Evolutionary conservation across 1,284 basidiomycete species (phyloP).

Genomic region (Volvariella volvacea): DNA sequence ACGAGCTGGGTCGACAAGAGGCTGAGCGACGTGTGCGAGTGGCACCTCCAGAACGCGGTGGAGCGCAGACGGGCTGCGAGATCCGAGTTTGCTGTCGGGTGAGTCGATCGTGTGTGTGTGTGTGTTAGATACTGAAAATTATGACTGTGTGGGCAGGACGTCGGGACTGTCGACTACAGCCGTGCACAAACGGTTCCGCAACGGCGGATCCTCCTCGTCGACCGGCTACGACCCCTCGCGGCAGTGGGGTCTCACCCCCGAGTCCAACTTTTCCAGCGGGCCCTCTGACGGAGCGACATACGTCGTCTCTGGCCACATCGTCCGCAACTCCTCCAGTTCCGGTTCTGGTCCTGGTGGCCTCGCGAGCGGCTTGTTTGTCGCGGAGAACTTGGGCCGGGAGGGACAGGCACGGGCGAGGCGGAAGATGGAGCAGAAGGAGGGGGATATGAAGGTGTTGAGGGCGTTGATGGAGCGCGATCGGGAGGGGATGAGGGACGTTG

Average conservation of each 20-base stretch:
- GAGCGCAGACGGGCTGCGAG: constrained; percentile 63
- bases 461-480: constrained; percentile 54
- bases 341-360: constrained; percentile 22
- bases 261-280: constrained; percentile 24
- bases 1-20: constrained; percentile 84
- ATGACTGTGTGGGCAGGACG: constrained; percentile 39
- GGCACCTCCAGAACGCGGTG: constrained; percentile 80
- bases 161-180: constrained; percentile 53
- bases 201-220: constrained; percentile 16
- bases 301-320: constrained; percentile 69
- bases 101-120: constrained; percentile 15
- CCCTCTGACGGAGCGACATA: constrained; percentile 57
- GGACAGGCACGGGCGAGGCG: constrained; percentile 68
- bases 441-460: constrained; percentile 49
- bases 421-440: constrained; percentile 47
- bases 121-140: constrained; percentile 4
- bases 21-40: constrained; percentile 82
- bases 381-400: constrained; percentile 68
- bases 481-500: constrained; percentile 53
- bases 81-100: constrained; percentile 83
- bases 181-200: constrained; percentile 39
- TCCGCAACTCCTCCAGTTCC: constrained; percentile 19
- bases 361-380: constrained; percentile 43
- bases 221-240: constrained; percentile 61
- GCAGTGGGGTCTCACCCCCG: constrained; percentile 68